Evolutionary conservation across 2,329 filamentous ascomycete genomes (phyloP).

Genomic region (Aschersonia sp.): DNA sequence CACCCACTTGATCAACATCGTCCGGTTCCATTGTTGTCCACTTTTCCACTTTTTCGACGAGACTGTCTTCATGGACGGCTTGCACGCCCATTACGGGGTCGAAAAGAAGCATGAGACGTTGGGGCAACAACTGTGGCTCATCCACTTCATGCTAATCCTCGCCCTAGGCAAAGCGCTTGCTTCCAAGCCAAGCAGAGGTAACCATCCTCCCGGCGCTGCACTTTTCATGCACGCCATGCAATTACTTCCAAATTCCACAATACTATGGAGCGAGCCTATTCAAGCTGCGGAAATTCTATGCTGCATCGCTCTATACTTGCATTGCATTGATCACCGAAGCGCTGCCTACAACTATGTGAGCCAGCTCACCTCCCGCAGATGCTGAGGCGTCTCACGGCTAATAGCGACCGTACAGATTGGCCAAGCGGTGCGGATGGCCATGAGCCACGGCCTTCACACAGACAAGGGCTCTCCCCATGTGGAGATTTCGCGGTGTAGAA

Average conservation of each 20-base stretch:
- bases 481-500: slow-evolving; percentile 28
- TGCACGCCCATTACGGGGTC: slow-evolving; percentile 13
- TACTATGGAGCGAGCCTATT: slow-evolving; percentile 25
- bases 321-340: slow-evolving; percentile 31
- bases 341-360: slow-evolving; percentile 29
- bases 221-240: slow-evolving; percentile 29
- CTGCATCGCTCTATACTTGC: slow-evolving; percentile 35
- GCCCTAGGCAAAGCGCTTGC: slow-evolving; percentile 41
- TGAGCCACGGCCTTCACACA: slow-evolving; percentile 36
- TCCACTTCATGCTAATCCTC: slow-evolving; percentile 36
- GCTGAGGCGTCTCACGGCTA: neutral
- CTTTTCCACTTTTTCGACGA: slow-evolving; percentile 41
- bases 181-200: slow-evolving; percentile 18
- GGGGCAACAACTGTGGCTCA: slow-evolving; percentile 26
- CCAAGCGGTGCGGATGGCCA: slow-evolving; percentile 33
- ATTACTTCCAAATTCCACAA: slow-evolving; percentile 24
- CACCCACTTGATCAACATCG: slow-evolving; percentile 36
- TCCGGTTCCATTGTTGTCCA: slow-evolving; percentile 40
- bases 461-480: slow-evolving; percentile 29
- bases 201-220: slow-evolving; percentile 28
- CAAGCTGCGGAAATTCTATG: slow-evolving; percentile 33
- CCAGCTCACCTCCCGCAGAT: neutral
- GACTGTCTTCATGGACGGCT: slow-evolving; percentile 27
- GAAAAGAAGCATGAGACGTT: slow-evolving; percentile 7
- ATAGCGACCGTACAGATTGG: slow-evolving; percentile 22